Base-by-base conservation (phyloP, 2,329 filamentous ascomycete genomes). In the Diaporthe destruens region DNA sequence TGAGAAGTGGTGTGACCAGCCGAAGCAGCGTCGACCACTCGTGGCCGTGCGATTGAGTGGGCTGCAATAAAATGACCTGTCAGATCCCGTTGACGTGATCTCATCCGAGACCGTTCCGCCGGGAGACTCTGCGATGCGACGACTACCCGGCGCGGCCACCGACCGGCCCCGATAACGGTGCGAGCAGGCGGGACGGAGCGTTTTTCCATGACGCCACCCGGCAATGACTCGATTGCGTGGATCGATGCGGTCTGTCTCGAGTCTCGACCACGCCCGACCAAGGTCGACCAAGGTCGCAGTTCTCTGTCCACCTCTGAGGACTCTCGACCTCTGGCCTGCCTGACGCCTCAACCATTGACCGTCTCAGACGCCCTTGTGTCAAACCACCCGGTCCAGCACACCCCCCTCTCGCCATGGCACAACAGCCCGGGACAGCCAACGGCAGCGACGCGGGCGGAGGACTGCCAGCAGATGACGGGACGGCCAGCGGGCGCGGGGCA, bases 401-500 rank as follows among this genome's bases (percentile, higher is more conserved):
- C 18, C 36, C 29, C 18, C 36, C 29, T 57, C 12, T 16, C 36
- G 23, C 23, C 49, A 74, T 72, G 69, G 39, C 69, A 29, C 51
- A n/a, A n/a, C n/a, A 53, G n/a, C 14, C 71, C 44, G 71, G 32
- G 42, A 63, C 18, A 42, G 49, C 47, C 23, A 32, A 66, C 54
- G 25, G 42, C 47, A 70, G 47, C 39, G 67, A 66, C 39, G 49
- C 67, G 12, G 53, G 34, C 55, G 69, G 69, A 34, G n/a, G n/a
- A n/a, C 69, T 71, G n/a, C 68, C 54, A 25, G 68, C 44, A 16
- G 72, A 55, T 59, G n/a, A n/a, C n/a, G n/a, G n/a, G n/a, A n/a
- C n/a, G n/a, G n/a, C n/a, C 16, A 32, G 18, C 18, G 66, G 77
- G 23, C 76, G 76, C 25, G 77, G 77, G 44, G 70, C 78, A 9